A percentile compares a stretch with the other conserved stretches of the same genome.
phyloP scores from a whole-genome alignment of 148 eudicot genomes.

The Vaccinium darrowii region DNA sequence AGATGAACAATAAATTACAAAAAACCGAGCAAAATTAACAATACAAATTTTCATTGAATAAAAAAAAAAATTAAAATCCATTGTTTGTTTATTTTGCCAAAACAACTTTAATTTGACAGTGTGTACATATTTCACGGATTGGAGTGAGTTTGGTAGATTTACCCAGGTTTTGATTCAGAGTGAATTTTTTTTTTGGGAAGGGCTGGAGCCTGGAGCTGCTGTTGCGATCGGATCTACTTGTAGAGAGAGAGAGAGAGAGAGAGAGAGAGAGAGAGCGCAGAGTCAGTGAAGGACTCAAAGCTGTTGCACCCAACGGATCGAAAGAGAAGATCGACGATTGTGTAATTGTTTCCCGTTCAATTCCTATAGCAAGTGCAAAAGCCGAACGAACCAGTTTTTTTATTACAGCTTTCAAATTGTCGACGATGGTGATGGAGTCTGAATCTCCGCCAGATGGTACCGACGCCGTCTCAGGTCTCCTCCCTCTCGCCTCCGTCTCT shows the following conservation, averaged over 20 bases:
- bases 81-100: too few relatives aligned
- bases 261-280: neutral
- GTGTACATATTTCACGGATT: too few relatives aligned
- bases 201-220: neutral
- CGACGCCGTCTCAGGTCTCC: constrained; percentile 43
- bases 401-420: neutral
- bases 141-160: too few relatives aligned
- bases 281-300: neutral
- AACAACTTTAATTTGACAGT: too few relatives aligned
- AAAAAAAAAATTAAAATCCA: too few relatives aligned
- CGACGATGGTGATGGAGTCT: constrained; percentile 33
- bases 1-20: too few relatives aligned
- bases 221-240: neutral
- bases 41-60: too few relatives aligned
- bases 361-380: neutral
- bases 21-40: too few relatives aligned
- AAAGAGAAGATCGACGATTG: neutral
- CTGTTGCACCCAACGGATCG: neutral
- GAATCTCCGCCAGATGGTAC: constrained; percentile 38
- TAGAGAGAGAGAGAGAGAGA: neutral
- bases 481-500: constrained; percentile 79
- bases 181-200: too few relatives aligned
- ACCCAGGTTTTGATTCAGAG: too few relatives aligned
- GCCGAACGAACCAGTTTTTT: neutral
- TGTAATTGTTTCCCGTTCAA: neutral